These are phyloP conservation scores for carrot (Daucus carota) DNA, from an alignment of 129 eudicot species.

Conservation along the genomic window DNA sequence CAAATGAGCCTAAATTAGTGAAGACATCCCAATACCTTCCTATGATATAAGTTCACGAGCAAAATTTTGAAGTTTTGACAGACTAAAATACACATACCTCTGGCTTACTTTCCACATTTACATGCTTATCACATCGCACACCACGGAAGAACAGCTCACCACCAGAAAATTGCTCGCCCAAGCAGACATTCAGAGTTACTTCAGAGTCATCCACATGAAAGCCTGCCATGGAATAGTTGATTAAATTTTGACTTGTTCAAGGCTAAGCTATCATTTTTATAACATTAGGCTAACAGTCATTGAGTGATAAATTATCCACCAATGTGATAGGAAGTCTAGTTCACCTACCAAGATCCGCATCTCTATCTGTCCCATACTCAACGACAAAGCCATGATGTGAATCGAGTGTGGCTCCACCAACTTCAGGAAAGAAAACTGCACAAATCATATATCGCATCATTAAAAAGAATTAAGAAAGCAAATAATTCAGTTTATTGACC, in stretches of 20 bases:
- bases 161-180: constrained; percentile 80
- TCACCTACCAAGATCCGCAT: constrained; percentile 67
- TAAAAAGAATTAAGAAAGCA: constrained; percentile 14
- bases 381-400: constrained; percentile 94
- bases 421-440: constrained; percentile 91
- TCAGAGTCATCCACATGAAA: constrained; percentile 86
- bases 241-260: constrained; percentile 12
- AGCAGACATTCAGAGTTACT: constrained; percentile 81
- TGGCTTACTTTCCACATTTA: constrained; percentile 63
- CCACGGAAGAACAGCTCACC: constrained; percentile 93
- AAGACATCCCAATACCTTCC: background rate
- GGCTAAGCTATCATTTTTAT: constrained; percentile 6
- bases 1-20: background rate
- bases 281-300: background rate
- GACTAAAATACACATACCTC: constrained; percentile 44
- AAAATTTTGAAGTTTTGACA: background rate
- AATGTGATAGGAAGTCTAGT: background rate
- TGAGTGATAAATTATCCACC: background rate
- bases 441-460: background rate
- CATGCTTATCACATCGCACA: constrained; percentile 81
- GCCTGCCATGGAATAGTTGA: constrained; percentile 37
- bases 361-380: constrained; percentile 82
- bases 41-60: background rate
- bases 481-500: constrained; percentile 3
- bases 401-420: constrained; percentile 85